phyloP scores from a whole-genome alignment of 768 basidiomycete species.

The Mycena vitilis region DNA sequence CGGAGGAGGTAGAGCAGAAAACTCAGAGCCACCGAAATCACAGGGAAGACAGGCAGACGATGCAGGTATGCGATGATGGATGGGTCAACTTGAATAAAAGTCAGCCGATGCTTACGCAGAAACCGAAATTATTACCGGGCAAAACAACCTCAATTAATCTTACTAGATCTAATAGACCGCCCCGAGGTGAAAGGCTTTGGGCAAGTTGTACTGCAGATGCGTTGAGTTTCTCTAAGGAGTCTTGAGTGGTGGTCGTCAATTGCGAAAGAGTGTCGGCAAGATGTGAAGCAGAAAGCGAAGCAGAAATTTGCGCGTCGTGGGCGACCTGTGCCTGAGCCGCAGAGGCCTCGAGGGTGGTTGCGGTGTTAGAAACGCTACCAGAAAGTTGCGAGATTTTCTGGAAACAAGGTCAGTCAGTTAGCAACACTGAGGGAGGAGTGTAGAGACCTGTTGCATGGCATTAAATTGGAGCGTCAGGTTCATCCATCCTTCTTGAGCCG shows the following conservation, averaged over 20 bases:
- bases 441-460: conserved; percentile 45
- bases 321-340: conserved; percentile 45
- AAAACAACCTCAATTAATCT: conserved; percentile 24
- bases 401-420: not conserved
- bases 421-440: not conserved
- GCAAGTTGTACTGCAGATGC: conserved; percentile 52
- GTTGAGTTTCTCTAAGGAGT: conserved; percentile 61
- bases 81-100: conserved; percentile 43
- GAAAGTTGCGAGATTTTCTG: conserved; percentile 41
- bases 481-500: conserved; percentile 44
- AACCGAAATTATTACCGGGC: conserved; percentile 29
- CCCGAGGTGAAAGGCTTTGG: conserved; percentile 41
- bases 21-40: conserved; percentile 39
- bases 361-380: conserved; percentile 36
- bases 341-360: conserved; percentile 46
- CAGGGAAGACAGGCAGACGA: conserved; percentile 43
- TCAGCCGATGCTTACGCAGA: not conserved
- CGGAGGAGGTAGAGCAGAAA: conserved; percentile 47
- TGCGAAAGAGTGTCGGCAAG: conserved; percentile 51
- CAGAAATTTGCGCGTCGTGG: conserved; percentile 50
- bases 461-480: conserved; percentile 40
- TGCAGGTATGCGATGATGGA: conserved; percentile 41
- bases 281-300: conserved; percentile 47
- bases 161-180: conserved; percentile 20
- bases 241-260: conserved; percentile 52